A percentile compares a stretch with the other conserved stretches of the same genome.
phyloP scores from a whole-genome alignment of 2,329 filamentous ascomycete species.

The Periconia sp. region DNA sequence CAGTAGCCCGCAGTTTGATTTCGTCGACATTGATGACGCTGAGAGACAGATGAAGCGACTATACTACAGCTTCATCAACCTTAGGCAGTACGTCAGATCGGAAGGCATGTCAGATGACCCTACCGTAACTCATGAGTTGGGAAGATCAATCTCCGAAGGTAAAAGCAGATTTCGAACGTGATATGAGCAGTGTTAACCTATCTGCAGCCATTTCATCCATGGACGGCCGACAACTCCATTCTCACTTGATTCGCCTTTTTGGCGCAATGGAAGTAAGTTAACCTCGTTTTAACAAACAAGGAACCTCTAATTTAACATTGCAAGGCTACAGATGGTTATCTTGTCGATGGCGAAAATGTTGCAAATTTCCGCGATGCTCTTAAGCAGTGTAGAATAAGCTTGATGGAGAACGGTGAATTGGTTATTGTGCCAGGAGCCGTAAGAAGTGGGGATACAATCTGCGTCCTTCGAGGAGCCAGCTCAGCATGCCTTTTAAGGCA shows the following conservation, averaged over 20 bases:
- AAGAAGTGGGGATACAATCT: neutral
- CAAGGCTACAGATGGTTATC: no score
- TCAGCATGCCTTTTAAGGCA: slow-evolving; percentile 2
- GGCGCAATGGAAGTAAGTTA: neutral
- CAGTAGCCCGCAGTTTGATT: neutral
- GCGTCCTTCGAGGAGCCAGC: neutral
- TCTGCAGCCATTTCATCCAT: no score
- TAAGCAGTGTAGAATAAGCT: slow-evolving; percentile 4
- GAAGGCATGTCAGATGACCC: neutral
- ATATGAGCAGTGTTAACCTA: no score
- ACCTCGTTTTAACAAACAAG: no score
- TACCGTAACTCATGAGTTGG: neutral
- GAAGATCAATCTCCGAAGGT: no score
- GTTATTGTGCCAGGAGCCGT: slow-evolving; percentile 1
- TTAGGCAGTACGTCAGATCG: no score
- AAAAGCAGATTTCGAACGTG: no score
- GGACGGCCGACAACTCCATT: no score
- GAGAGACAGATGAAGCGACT: slow-evolving; percentile 2
- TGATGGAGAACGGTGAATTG: slow-evolving; percentile 4
- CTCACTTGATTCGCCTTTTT: no score
- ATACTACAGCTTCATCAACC: neutral
- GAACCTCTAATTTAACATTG: no score
- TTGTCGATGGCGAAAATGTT: neutral
- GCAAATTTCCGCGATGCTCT: neutral
- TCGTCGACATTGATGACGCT: neutral